Evolutionary conservation across 2,329 filamentous ascomycete genomes (phyloP).

Genomic region (Hyphodiscus sp.): DNA sequence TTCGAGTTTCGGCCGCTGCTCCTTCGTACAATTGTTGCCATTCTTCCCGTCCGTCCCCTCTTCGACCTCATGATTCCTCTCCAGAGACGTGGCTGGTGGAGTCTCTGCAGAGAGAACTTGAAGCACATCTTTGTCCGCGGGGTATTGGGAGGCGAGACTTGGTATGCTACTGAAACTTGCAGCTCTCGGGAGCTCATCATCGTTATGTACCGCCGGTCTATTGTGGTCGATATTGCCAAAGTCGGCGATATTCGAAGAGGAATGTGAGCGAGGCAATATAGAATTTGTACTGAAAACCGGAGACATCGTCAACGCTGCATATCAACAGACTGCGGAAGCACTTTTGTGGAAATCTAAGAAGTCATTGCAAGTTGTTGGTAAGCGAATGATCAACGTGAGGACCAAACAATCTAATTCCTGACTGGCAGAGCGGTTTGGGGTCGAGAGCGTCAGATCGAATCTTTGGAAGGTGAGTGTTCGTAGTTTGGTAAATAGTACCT

Average conservation of each 20-base stretch:
- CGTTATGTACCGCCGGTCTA: constrained; percentile 8
- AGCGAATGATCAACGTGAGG: background rate
- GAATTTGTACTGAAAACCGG: constrained; percentile 22
- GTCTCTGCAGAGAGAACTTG: constrained; percentile 13
- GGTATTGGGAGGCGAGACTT: constrained; percentile 25
- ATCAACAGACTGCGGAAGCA: constrained; percentile 18
- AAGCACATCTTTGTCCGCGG: constrained; percentile 15
- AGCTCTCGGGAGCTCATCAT: constrained; percentile 40
- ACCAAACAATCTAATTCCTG: background rate
- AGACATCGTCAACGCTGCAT: constrained; percentile 29
- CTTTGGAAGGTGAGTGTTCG: background rate
- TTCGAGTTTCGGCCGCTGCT: constrained; percentile 23
- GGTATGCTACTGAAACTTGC: constrained; percentile 54
- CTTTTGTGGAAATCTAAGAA: constrained; percentile 12
- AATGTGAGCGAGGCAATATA: constrained; percentile 28
- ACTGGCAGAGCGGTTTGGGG: constrained; percentile 5
- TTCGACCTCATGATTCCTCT: constrained; percentile 8
- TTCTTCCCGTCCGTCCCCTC: constrained; percentile 15
- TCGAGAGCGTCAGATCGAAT: constrained; percentile 3
- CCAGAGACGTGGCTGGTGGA: constrained; percentile 2
- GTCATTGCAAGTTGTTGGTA: constrained; percentile 18
- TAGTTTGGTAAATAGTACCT: background rate
- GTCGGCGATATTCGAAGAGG: constrained; percentile 28
- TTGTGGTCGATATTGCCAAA: constrained; percentile 24
- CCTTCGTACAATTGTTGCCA: constrained; percentile 17